Conservation (phyloP, 129 eudicot species). For the Escallonia herrerae region DNA sequence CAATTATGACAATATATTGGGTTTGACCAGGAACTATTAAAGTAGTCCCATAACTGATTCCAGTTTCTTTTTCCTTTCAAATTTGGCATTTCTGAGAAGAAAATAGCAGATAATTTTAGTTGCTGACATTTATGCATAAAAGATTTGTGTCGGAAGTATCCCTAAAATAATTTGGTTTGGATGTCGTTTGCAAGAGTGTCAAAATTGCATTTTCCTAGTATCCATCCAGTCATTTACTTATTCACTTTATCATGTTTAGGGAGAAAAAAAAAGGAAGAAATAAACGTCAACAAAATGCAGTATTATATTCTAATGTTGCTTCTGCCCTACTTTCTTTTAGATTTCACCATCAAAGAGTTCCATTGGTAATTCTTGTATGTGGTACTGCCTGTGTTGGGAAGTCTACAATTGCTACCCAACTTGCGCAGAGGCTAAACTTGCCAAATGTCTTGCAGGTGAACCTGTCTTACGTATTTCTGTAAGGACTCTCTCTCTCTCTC, state of each 20-base stretch:
- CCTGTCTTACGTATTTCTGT: constrained; percentile 10
- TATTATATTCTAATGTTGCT: constrained; percentile 11
- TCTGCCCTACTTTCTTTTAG: constrained; percentile 30
- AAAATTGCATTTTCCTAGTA: too few species aligned
- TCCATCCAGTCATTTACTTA: too few species aligned
- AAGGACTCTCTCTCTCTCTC: constrained; percentile 1
- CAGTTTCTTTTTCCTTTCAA: too few species aligned
- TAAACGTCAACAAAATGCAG: neutral
- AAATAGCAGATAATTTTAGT: too few species aligned
- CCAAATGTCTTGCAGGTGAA: constrained; percentile 97
- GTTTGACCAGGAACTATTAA: too few species aligned
- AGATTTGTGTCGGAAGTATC: too few species aligned
- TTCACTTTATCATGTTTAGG: neutral
- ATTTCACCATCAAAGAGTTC: constrained; percentile 98
- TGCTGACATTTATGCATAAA: too few species aligned
- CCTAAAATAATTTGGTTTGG: too few species aligned
- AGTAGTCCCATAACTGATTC: too few species aligned
- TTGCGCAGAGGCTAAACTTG: constrained; percentile 95
- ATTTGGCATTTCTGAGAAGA: too few species aligned
- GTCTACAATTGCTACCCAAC: constrained; percentile 99
- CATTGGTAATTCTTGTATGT: constrained; percentile 96
- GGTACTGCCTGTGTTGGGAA: constrained; percentile 98
- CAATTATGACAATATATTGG: too few species aligned
- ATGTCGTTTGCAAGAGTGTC: too few species aligned
- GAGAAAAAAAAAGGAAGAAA: neutral